Conservation (phyloP, 2,329 filamentous ascomycete species). For the Hypoxylon rubiginosum region DNA sequence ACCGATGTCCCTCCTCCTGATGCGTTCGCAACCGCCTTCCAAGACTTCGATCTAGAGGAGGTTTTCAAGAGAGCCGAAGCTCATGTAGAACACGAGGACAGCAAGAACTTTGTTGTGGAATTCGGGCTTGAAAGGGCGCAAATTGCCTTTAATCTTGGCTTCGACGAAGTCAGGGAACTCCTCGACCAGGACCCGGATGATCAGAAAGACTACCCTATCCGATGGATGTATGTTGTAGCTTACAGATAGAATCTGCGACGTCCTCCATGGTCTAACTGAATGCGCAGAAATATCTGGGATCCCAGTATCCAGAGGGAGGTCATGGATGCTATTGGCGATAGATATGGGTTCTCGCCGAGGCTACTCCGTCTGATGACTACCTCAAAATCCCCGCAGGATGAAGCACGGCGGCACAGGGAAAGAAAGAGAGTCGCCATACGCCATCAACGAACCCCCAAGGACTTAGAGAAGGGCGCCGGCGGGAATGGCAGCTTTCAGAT, state of each 20-base stretch:
- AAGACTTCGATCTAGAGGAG: conserved; percentile 65
- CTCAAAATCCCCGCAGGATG: conserved; percentile 29
- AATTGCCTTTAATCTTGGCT: conserved; percentile 67
- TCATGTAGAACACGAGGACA: conserved; percentile 56
- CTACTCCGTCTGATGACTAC: conserved; percentile 71
- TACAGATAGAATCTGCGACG: conserved; percentile 4
- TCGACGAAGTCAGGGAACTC: conserved; percentile 57
- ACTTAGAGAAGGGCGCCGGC: conserved; percentile 43
- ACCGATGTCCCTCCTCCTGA: conserved; percentile 9
- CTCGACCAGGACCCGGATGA: conserved; percentile 51
- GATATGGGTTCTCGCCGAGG: conserved; percentile 77
- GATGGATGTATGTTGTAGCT: conserved; percentile 74
- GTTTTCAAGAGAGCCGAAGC: conserved; percentile 61
- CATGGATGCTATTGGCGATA: conserved; percentile 67
- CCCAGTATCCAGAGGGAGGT: conserved; percentile 70
- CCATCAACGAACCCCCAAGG: conserved; percentile 32
- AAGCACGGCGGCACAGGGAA: conserved; percentile 30
- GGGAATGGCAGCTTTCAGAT: conserved; percentile 25
- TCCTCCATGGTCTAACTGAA: conserved; percentile 26
- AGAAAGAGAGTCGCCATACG: conserved; percentile 21
- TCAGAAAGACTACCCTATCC: conserved; percentile 62
- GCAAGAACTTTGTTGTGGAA: conserved; percentile 74
- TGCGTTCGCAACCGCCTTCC: conserved; percentile 54
- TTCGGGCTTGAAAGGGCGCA: conserved; percentile 69
- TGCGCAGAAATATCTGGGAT: conserved; percentile 75